phyloP scores from a whole-genome alignment of 305 asterid species.

The Lippia alba region DNA sequence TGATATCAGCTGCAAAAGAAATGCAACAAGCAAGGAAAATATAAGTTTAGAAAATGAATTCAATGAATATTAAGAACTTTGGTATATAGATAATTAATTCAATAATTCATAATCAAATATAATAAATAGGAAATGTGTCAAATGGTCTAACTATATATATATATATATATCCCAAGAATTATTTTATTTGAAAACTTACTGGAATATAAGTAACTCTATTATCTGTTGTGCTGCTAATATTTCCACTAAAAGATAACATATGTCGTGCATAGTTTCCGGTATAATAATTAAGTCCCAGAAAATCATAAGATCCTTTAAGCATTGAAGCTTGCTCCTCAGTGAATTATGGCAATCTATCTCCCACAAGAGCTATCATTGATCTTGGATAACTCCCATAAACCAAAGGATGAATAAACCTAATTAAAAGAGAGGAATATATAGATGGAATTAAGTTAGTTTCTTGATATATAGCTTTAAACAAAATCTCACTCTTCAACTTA shows the following conservation, averaged over 20 bases:
- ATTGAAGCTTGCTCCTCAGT: conserved; percentile 35
- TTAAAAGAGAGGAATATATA: too few species aligned
- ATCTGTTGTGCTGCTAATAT: conserved; percentile 47
- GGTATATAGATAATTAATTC: too few species aligned
- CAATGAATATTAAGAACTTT: too few species aligned
- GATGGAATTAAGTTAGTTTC: too few species aligned
- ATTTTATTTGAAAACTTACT: conserved; percentile 33
- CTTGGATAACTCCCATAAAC: conserved; percentile 65
- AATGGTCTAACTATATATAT: too few species aligned
- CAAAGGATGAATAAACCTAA: conserved; percentile 61
- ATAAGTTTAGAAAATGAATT: too few species aligned
- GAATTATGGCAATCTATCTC: conserved; percentile 57
- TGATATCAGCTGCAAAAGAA: neutral
- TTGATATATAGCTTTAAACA: too few species aligned
- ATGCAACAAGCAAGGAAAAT: neutral
- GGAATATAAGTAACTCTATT: conserved; percentile 42
- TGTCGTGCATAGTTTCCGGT: conserved; percentile 51
- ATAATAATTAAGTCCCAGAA: conserved; percentile 65
- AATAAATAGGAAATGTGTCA: too few species aligned
- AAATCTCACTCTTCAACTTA: too few species aligned
- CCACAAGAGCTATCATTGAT: conserved; percentile 44
- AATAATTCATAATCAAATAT: too few species aligned
- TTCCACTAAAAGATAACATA: conserved; percentile 22
- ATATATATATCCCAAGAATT: too few species aligned
- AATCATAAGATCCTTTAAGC: conserved; percentile 61